Evolutionary conservation across 1,284 basidiomycete species (phyloP).

Genomic region (Bondarzewia mesenterica): DNA sequence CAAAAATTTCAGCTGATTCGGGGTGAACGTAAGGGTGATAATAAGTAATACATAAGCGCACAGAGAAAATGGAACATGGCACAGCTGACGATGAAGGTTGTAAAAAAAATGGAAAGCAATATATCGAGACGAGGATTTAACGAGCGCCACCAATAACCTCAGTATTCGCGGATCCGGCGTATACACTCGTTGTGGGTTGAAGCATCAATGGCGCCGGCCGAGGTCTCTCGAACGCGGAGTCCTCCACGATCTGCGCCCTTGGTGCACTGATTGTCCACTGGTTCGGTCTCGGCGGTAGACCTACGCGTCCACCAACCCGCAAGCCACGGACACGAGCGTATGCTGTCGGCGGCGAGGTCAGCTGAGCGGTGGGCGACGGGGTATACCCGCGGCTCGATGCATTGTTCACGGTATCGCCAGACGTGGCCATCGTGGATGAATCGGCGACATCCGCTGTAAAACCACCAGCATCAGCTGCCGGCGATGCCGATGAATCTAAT

Average conservation of each 20-base stretch:
- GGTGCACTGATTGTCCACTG: not conserved
- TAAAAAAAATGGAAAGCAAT: not conserved
- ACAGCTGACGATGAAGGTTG: not conserved
- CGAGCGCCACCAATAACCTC: not conserved
- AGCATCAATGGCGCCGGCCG: not conserved
- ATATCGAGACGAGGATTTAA: not conserved
- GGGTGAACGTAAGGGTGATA: not conserved
- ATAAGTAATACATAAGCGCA: not conserved
- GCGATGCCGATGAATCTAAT: not conserved
- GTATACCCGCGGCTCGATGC: not conserved
- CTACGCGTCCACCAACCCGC: not conserved
- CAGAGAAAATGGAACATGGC: not conserved
- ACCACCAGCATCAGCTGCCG: not conserved
- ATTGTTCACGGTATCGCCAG: not conserved
- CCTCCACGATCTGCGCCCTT: not conserved
- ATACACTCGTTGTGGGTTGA: not conserved
- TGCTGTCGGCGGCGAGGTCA: not conserved
- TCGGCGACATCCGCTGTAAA: not conserved
- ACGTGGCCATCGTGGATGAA: not conserved
- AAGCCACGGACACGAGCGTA: not conserved
- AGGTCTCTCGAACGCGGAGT: not conserved
- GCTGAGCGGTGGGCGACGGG: not conserved
- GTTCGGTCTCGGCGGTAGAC: not conserved
- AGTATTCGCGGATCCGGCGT: not conserved
- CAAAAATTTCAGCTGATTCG: not conserved